Base-by-base conservation (phyloP, 2,329 filamentous ascomycete species). In the Helotiales sp. region DNA sequence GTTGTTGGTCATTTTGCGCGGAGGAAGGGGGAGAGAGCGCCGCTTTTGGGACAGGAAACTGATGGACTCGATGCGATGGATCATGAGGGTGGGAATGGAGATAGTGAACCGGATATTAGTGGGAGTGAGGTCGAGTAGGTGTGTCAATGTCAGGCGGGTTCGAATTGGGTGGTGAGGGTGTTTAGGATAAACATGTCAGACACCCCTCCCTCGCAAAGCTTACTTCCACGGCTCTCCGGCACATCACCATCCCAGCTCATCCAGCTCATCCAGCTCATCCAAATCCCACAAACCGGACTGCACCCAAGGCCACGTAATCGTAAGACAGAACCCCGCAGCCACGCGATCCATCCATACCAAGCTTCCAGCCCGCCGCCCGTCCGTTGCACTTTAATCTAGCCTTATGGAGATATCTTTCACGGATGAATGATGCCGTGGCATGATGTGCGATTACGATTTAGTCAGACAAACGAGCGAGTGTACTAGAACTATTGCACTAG, bases 1-100 rank as follows among this genome's bases (percentile, higher is more conserved):
- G 62, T 87, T 0, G 77, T 75, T 0, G 80, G 82, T 0, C 83
- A 86, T 74, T 83, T 83, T 69, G 73, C 75, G 3, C 76, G 83
- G 34, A 74, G 79, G 15, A 79, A 82, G 62, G 81, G 80, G 4
- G 80, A 85, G 69, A 69, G 85, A 49, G 82, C 84, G 32, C 83
- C 83, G 11, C 71, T 86, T 15, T 77, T 86, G 52, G 82, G 79
- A 2, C 79, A 71, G 1, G 84, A 87, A 75, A 82, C 80, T 30
- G 84, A 86, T 40, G 80, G 81, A 0, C 73, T 87, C 47, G 73
- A 77, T 37, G 82, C 81, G 0, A 86, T 87, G 84, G 76, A 82
- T 6, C 81, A 84, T 74, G 81, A 82, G 8, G 72, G 52, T 34
- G 78, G 77, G 24, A 77, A 73, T 37, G 72, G 71, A 0, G 76